A percentile compares a stretch with the other conserved stretches of the same genome.
These are phyloP conservation scores for Saccharomycopsis lassenensis DNA, from an alignment of 805 yeast genomes.

Conservation along the genomic window DNA sequence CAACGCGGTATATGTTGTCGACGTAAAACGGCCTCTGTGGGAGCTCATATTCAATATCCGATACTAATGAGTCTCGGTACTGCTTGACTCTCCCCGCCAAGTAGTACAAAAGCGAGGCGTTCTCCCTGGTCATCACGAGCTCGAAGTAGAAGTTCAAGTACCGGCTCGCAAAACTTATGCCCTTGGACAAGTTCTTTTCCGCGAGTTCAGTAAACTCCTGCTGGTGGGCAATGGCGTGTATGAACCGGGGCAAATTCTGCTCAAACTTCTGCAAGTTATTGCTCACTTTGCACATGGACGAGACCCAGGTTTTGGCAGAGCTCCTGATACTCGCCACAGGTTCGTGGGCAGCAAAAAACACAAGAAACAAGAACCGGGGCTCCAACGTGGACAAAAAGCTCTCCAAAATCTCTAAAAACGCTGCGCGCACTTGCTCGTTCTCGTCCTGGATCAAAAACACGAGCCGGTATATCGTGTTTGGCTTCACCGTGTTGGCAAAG, in stretches of 20 bases:
- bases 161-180: slow-evolving; percentile 43
- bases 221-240: slow-evolving; percentile 68
- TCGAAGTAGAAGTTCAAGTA: slow-evolving; percentile 52
- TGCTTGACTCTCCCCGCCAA: slow-evolving; percentile 72
- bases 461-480: slow-evolving; percentile 40
- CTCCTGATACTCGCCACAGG: slow-evolving; percentile 42
- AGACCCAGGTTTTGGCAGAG: slow-evolving; percentile 59
- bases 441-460: slow-evolving; percentile 60
- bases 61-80: slow-evolving; percentile 46
- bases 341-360: slow-evolving; percentile 71
- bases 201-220: slow-evolving; percentile 42
- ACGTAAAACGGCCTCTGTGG: slow-evolving; percentile 21
- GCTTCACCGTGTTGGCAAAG: slow-evolving; percentile 40
- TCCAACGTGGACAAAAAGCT: slow-evolving; percentile 48
- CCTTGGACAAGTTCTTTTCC: slow-evolving; percentile 26
- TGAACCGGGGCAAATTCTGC: slow-evolving; percentile 50
- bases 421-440: slow-evolving; percentile 41
- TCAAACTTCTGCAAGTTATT: slow-evolving; percentile 41
- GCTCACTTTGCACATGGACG: slow-evolving; percentile 36
- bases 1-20: slow-evolving; percentile 45
- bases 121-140: slow-evolving; percentile 49
- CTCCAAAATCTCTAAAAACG: slow-evolving; percentile 40
- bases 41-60: slow-evolving; percentile 24
- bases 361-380: slow-evolving; percentile 46
- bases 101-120: slow-evolving; percentile 63